A percentile compares a stretch with the other conserved stretches of the same genome.
Evolutionary conservation across 495 filamentous ascomycete species (phyloP).

Genomic region (Penicillium bialowiezense): DNA sequence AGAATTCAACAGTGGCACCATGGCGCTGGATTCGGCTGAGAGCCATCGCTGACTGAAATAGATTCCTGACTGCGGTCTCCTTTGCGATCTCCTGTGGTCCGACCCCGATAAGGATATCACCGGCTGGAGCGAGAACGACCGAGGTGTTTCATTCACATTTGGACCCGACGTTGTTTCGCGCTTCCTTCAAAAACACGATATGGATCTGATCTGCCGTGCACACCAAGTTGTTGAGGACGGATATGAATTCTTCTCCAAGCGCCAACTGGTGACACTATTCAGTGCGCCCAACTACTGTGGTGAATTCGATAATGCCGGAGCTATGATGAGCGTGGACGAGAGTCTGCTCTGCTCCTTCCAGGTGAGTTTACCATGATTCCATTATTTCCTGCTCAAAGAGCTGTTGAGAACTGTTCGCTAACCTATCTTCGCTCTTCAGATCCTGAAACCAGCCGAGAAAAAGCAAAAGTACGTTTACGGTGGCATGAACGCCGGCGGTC

Average conservation of each 20-base stretch:
- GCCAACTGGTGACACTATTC: slow-evolving; percentile 95
- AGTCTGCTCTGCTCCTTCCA: slow-evolving; percentile 98
- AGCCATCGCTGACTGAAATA: slow-evolving; percentile 55
- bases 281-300: slow-evolving; percentile 99
- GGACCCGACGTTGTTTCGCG: slow-evolving; percentile 98
- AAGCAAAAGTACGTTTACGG: slow-evolving; percentile 99
- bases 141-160: slow-evolving; percentile 98
- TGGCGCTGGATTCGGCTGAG: slow-evolving; percentile 39
- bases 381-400: no score
- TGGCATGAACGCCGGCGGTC: slow-evolving; percentile 81
- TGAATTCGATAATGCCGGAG: slow-evolving; percentile 98
- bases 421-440: slow-evolving; percentile 49
- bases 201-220: slow-evolving; percentile 98
- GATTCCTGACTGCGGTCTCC: slow-evolving; percentile 97
- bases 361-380: slow-evolving; percentile 54
- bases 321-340: slow-evolving; percentile 99
- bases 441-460: slow-evolving; percentile 99
- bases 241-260: slow-evolving; percentile 99
- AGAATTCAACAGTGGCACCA: slow-evolving; percentile 12
- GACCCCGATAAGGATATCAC: slow-evolving; percentile 99
- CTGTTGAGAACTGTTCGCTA: neutral
- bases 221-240: slow-evolving; percentile 99
- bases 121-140: slow-evolving; percentile 99
- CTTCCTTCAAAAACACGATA: slow-evolving; percentile 99
- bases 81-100: slow-evolving; percentile 97